A percentile compares a stretch with the other conserved stretches of the same genome.
These are phyloP conservation scores for Exophiala xenobiotica DNA, from an alignment of 2,329 filamentous ascomycete species.

Conservation along the genomic window DNA sequence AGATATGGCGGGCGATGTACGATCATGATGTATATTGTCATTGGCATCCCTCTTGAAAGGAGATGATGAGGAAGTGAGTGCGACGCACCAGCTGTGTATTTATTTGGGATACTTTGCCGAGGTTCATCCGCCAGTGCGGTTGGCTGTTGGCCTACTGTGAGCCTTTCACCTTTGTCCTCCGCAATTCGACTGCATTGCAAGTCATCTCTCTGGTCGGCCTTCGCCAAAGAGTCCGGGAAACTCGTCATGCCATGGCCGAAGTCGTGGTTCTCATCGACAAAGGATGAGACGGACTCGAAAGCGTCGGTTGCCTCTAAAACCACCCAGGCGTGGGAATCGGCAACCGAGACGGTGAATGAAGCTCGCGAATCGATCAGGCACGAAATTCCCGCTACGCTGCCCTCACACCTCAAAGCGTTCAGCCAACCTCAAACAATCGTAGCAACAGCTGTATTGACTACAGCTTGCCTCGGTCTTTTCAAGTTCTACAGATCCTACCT, in stretches of 20 bases:
- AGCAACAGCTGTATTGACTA: conserved; percentile 32
- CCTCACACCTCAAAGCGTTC: conserved; percentile 23
- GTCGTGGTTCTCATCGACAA: conserved; percentile 28
- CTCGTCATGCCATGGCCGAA: conserved; percentile 31
- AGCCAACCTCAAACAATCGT: conserved; percentile 33
- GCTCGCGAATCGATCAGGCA: conserved; percentile 6
- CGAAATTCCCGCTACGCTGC: conserved; percentile 1
- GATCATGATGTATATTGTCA: no score
- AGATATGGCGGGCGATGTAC: no score
- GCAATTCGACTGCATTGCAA: not conserved
- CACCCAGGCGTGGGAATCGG: conserved; percentile 4
- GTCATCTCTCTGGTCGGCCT: not conserved
- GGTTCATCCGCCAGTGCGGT: no score
- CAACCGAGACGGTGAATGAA: conserved; percentile 4
- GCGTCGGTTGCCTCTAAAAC: conserved; percentile 3
- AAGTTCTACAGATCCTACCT: conserved; percentile 56
- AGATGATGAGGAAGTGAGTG: no score
- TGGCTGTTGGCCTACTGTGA: no score
- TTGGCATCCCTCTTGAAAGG: no score
- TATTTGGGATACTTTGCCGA: no score
- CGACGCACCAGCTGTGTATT: no score
- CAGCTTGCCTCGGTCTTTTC: conserved; percentile 26
- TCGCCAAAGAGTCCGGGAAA: not conserved
- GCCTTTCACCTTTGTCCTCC: no score
- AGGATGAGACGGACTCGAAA: conserved; percentile 14